phyloP scores from a whole-genome alignment of 805 yeast genomes.

The Tetrapisispora arboricola region DNA sequence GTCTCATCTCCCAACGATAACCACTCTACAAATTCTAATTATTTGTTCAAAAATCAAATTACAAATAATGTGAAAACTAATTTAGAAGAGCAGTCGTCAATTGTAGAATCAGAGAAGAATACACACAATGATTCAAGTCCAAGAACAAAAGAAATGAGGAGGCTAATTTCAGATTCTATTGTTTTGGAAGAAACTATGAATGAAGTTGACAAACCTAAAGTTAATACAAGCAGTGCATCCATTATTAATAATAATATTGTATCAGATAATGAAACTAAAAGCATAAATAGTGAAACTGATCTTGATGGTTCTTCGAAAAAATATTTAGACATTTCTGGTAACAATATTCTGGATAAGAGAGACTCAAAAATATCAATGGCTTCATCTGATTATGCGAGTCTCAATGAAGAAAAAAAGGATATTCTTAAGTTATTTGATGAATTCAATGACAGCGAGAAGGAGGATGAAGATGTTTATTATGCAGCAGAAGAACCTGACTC shows the following conservation, averaged over 20 bases:
- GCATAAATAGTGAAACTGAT: too few relatives aligned
- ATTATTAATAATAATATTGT: constrained; percentile 4
- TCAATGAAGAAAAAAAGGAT: constrained; percentile 1
- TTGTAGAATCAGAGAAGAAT: background rate
- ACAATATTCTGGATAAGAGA: background rate
- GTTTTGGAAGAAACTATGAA: constrained; percentile 1
- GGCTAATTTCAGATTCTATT: constrained; percentile 1
- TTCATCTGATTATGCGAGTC: background rate
- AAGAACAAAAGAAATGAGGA: background rate
- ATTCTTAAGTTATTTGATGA: constrained; percentile 1
- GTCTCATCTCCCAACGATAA: background rate
- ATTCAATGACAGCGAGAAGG: background rate
- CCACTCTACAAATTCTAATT: background rate
- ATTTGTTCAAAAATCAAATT: constrained; percentile 1
- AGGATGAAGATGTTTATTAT: background rate
- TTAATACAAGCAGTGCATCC: too few relatives aligned
- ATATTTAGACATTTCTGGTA: background rate
- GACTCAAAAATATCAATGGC: background rate
- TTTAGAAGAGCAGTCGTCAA: background rate
- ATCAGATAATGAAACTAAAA: constrained; percentile 1
- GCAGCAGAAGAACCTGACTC: background rate
- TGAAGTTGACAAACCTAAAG: background rate
- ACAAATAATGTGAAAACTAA: background rate
- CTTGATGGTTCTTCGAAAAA: background rate
- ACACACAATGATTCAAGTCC: background rate